Base-by-base conservation (phyloP, 1,139 yeast species). In the Suhomyces kunorum region DNA sequence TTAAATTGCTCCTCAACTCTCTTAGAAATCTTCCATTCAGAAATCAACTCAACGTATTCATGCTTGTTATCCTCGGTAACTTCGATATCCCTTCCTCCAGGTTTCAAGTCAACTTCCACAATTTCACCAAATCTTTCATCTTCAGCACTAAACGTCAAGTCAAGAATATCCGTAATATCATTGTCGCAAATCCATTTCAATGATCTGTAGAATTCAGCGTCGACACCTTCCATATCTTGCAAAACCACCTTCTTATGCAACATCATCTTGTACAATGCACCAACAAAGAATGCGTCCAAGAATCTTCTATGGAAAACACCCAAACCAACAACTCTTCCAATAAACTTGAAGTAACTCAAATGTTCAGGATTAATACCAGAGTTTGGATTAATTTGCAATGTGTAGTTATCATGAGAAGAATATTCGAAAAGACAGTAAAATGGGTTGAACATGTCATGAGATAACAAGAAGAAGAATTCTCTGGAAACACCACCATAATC, bases 401-500 rank as follows among this genome's bases (percentile, higher is more conserved):
- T 94, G 68, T 92, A 92, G 66, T 92, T 92, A 70, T 92, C 99
- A 66, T 90, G 96, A 14, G 98, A 94, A 13, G 97, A 89, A 64
- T 92, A 92, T 68, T 92, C 97, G 64, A 92, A 92, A 56, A 92
- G 72, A 68, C 98, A 90, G 66, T 94, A 92, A 67, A 90, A 88
- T 45, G 99, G 99, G 63, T 94, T 90, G 67, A 92, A 92, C 97
- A 92, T 94, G 66, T 94, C 98, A 62, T 92, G 98, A 2, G 98
- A 90, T 51, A 92, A 74, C 58, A 90, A 75, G 68, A 89, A 92
- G 82, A 94, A 92, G 66, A 88, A 92, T 66, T 92, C 99, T 71
- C 98, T 80, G 20, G 97, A 88, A 50, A 92, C 98, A 61, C 99
- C 99, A 76, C 98, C 98, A 61, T 92, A 92, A 73, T 92, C 99